Evolutionary conservation across 2,329 filamentous ascomycete genomes (phyloP).

Genomic region (Colletotrichum sp.): DNA sequence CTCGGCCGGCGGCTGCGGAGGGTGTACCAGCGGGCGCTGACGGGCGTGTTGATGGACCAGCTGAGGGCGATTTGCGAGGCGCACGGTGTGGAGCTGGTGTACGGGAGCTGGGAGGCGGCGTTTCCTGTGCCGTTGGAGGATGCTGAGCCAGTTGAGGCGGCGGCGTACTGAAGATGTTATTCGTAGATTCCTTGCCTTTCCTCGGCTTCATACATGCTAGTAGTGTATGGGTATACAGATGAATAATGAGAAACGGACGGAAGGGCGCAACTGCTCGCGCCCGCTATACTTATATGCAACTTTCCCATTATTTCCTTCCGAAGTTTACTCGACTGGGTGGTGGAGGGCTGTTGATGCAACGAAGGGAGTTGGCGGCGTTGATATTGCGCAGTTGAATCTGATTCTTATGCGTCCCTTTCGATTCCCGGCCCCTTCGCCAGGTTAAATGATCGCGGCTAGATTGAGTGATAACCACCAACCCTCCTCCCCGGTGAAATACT

Average conservation of each 20-base stretch:
- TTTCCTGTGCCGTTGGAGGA: slow-evolving; percentile 11
- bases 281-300: not conserved
- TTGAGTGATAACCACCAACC: not conserved
- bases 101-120: slow-evolving; percentile 5
- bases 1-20: not conserved
- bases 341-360: not conserved
- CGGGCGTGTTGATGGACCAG: slow-evolving; percentile 14
- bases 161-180: not conserved
- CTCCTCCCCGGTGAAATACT: not conserved
- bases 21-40: slow-evolving; percentile 14
- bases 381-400: not conserved
- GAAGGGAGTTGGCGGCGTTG: not conserved
- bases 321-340: not conserved
- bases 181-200: not conserved
- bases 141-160: not conserved
- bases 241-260: not conserved
- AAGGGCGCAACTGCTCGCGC: not conserved
- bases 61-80: slow-evolving; percentile 5
- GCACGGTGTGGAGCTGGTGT: slow-evolving; percentile 9
- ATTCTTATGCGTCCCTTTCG: not conserved
- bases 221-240: not conserved
- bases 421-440: not conserved
- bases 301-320: not conserved
- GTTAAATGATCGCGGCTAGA: not conserved
- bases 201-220: not conserved